These are phyloP conservation scores for Wickerhamomyces strasburgensis DNA, from an alignment of 805 yeast genomes.

Conservation along the genomic window DNA sequence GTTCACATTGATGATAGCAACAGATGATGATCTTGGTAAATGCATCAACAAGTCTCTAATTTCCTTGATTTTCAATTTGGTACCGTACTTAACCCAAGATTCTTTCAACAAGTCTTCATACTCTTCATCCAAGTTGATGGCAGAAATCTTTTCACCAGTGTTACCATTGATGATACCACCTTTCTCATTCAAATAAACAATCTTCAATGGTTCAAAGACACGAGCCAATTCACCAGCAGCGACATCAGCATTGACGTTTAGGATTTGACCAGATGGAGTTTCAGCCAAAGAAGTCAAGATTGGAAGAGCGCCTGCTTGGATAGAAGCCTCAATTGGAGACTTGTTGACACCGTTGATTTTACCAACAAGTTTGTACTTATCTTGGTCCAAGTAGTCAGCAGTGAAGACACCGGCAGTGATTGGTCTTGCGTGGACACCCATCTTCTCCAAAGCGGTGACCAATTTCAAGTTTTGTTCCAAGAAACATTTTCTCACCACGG, in stretches of 20 bases:
- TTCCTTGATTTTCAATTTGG: conserved; percentile 94
- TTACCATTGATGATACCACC: conserved; percentile 95
- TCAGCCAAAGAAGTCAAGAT: conserved; percentile 95
- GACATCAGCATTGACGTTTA: conserved; percentile 97
- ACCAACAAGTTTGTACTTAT: conserved; percentile 90
- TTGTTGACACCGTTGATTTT: conserved; percentile 82
- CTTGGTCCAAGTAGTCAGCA: conserved; percentile 87
- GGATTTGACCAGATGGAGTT: conserved; percentile 92
- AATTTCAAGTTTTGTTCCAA: conserved; percentile 91
- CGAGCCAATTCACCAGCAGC: conserved; percentile 98
- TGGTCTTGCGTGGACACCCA: conserved; percentile 98
- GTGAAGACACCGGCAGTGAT: conserved; percentile 96
- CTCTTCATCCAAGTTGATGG: conserved; percentile 93
- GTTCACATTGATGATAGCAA: conserved; percentile 92
- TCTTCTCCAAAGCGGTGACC: conserved; percentile 91
- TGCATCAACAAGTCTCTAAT: conserved; percentile 91
- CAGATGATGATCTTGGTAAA: conserved; percentile 95
- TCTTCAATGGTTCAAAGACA: conserved; percentile 93
- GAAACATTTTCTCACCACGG: conserved; percentile 92
- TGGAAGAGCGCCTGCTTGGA: conserved; percentile 94
- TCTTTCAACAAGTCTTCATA: conserved; percentile 86
- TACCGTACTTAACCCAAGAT: conserved; percentile 98
- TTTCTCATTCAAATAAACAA: conserved; percentile 93
- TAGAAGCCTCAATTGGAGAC: conserved; percentile 87
- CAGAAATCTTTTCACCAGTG: conserved; percentile 84